Percentiles rank a stretch among this genome's conserved stretches.
Conservation (phyloP, 2,329 filamentous ascomycete genomes). For the Davidsoniella virescens region DNA sequence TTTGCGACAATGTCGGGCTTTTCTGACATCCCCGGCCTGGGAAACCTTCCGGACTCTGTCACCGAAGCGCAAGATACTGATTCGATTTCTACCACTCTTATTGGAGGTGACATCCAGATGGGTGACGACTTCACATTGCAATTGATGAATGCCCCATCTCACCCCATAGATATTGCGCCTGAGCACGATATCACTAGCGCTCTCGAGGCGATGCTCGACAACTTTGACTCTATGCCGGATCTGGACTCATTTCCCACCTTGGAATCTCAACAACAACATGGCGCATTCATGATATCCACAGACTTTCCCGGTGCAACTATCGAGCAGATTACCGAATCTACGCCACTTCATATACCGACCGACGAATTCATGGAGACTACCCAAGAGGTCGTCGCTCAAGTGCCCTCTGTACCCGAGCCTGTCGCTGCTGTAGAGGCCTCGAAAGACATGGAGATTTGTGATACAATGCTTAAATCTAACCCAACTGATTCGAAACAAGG, state of each 20-base stretch:
- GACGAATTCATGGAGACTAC: not conserved
- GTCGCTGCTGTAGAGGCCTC: not conserved
- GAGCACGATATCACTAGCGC: constrained; percentile 8
- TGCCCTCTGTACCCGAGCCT: not conserved
- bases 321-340: not conserved
- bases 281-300: not conserved
- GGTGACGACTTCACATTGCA: not conserved
- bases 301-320: not conserved
- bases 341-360: not conserved
- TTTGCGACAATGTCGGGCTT: not conserved
- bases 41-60: not conserved
- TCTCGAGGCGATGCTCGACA: constrained; percentile 11
- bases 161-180: constrained; percentile 1
- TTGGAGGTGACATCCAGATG: constrained; percentile 6
- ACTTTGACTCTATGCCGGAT: constrained; percentile 8
- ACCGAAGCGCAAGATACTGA: not conserved
- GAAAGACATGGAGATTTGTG: not conserved
- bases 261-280: not conserved
- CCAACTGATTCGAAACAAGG: not conserved
- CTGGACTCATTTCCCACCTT: not conserved
- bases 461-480: not conserved
- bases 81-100: not conserved
- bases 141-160: not conserved
- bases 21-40: constrained; percentile 7
- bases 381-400: not conserved